Percentiles rank a stretch among this genome's conserved stretches.
These are phyloP conservation scores for Aspergillus felis DNA, from an alignment of 2,329 filamentous ascomycete species.

Conservation along the genomic window DNA sequence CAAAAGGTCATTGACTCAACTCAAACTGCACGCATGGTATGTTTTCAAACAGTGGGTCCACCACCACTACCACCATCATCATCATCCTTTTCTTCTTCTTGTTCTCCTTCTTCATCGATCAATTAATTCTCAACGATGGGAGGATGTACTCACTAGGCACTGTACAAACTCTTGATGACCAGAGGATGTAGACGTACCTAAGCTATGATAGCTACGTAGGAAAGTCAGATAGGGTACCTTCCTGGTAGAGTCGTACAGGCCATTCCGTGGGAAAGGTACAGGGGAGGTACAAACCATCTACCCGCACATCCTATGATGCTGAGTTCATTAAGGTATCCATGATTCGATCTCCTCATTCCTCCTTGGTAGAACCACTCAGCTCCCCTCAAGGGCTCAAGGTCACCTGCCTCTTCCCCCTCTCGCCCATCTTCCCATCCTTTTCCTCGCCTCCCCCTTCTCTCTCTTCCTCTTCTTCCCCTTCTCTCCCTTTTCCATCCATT, in stretches of 20 bases:
- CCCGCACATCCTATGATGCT: background rate
- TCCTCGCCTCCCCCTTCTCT: constrained; percentile 4
- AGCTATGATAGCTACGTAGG: background rate
- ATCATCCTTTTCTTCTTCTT: too few species aligned
- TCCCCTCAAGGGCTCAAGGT: constrained; percentile 12
- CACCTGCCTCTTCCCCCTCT: constrained; percentile 26
- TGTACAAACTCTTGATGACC: background rate
- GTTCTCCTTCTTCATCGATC: too few species aligned
- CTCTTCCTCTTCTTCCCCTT: constrained; percentile 5
- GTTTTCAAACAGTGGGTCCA: background rate
- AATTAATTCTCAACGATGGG: background rate
- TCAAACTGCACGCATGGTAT: background rate
- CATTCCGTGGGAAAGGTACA: background rate
- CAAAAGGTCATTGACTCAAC: background rate
- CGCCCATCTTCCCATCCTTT: constrained; percentile 3
- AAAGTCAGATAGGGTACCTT: background rate
- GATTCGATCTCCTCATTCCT: background rate
- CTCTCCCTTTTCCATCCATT: background rate
- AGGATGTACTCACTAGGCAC: background rate
- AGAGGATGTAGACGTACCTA: background rate
- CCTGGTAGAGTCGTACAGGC: background rate
- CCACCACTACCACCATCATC: background rate
- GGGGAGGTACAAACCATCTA: background rate
- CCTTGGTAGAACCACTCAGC: constrained; percentile 9
- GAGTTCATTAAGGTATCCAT: background rate